phyloP scores from a whole-genome alignment of 352 stramenopile genomes.

The Pythium dissotocum region DNA sequence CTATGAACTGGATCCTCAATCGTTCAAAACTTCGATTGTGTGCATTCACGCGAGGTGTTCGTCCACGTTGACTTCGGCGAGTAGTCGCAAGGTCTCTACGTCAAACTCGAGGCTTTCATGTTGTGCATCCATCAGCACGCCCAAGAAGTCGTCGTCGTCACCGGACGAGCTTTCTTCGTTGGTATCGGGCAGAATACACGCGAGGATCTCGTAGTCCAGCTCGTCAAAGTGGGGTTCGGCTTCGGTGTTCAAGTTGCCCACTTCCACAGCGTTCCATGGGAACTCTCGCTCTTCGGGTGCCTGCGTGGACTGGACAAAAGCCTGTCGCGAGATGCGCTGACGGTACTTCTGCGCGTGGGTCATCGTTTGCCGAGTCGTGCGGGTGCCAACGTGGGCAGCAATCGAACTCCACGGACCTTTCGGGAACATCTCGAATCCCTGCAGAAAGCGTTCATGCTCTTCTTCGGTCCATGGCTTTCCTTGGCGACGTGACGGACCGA shows the following conservation, averaged over 20 bases:
- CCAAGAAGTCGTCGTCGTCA: slow-evolving; percentile 3
- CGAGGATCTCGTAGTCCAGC: slow-evolving; percentile 17
- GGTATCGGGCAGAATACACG: slow-evolving; percentile 3
- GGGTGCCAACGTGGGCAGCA: slow-evolving; percentile 43
- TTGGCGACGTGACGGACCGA: slow-evolving; percentile 7
- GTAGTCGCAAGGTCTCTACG: neutral
- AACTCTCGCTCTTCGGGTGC: neutral
- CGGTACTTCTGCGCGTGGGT: slow-evolving; percentile 63
- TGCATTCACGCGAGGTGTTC: neutral
- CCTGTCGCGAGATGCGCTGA: slow-evolving; percentile 42
- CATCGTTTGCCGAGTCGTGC: slow-evolving; percentile 53
- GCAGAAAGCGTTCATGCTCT: slow-evolving; percentile 51
- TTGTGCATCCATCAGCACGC: neutral
- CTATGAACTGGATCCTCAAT: neutral
- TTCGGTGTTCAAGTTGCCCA: neutral
- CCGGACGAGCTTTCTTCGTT: neutral
- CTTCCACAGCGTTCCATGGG: neutral
- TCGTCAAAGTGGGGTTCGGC: slow-evolving; percentile 3
- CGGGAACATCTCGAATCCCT: slow-evolving; percentile 49
- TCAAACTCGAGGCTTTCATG: neutral
- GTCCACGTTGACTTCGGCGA: slow-evolving; percentile 5
- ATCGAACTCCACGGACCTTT: slow-evolving; percentile 50
- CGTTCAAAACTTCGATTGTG: neutral
- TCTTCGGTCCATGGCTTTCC: slow-evolving; percentile 39
- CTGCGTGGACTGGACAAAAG: neutral